Evolutionary conservation across 345 rosid species (phyloP), one percentile per base, ranked within the genome.

Genomic region (Nephelium lappaceum): DNA sequence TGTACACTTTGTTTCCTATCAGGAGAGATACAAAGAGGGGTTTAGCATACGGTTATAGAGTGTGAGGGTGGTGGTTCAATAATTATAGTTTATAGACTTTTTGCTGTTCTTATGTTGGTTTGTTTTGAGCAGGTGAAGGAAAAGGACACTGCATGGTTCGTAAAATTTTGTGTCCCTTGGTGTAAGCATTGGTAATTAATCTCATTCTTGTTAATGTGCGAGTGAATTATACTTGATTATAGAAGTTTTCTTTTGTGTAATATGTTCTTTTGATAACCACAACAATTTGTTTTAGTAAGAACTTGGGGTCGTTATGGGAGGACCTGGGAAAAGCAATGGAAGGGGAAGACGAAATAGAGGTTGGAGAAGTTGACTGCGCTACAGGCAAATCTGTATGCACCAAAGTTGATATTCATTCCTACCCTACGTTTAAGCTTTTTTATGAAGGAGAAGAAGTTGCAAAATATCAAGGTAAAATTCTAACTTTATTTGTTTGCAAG

Each of bases 81-180:
- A 62, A 27, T 25, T 55, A 19, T 21, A 73, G 19, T n/a, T 23
- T 5, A 6, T 41, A 23, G 76, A 2, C 65, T 21, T 24, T 61
- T 9, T 60, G 67, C 3, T 23, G 31, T 45, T 39, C 73, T 39
- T 45, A 31, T 9, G 11, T 25, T 70, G 71, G 24, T 62, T 41
- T 55, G 4, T 36, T 67, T 23, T 78, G 5, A 77, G 72, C 71
- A 95, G 99, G 88, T 94, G 79, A 96, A 96, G 89, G 99, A 96
- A 88, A 96, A 91, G 84, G 98, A 94, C 82, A 96, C 98, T 12
- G 91, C 89, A 0, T 96, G 98, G 99, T 94, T 96, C 77, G 97
- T 96, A 69, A 94, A 96, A 69, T 96, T 96, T 73, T 96, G 99
- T 78, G 98, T 96, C 69, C 97, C 98, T 38, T 94, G 99, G 99